A percentile compares a stretch with the other conserved stretches of the same genome.
phyloP scores from a whole-genome alignment of 2,329 filamentous ascomycete genomes.

The Knufia petricola region DNA sequence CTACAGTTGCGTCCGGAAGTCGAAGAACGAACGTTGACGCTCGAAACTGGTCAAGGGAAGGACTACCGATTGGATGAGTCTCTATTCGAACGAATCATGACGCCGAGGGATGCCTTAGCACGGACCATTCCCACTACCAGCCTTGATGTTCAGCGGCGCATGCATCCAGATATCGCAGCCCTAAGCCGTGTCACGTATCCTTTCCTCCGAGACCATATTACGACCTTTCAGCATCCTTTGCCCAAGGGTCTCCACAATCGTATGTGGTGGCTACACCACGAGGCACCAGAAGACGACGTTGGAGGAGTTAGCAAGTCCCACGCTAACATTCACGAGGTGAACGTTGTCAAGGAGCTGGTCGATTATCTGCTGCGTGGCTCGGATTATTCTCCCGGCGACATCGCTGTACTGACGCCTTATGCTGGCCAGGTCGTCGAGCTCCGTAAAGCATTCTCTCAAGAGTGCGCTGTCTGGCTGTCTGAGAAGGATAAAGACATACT shows the following conservation, averaged over 20 bases:
- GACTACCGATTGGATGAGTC: constrained; percentile 50
- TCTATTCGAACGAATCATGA: constrained; percentile 50
- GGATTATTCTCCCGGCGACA: constrained; percentile 24
- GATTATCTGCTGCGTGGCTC: constrained; percentile 23
- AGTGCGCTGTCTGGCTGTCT: constrained; percentile 25
- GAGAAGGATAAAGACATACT: constrained; percentile 24
- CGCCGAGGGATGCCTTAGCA: constrained; percentile 16
- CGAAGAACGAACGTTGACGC: constrained; percentile 37
- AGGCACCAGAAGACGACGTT: constrained; percentile 19
- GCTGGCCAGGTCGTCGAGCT: constrained; percentile 25
- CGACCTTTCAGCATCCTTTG: constrained; percentile 12
- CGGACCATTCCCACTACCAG: constrained; percentile 19
- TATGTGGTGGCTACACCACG: constrained; percentile 26
- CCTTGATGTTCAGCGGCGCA: constrained; percentile 25
- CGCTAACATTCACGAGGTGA: constrained; percentile 25
- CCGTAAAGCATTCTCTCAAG: constrained; percentile 15
- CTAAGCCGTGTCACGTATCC: constrained; percentile 25
- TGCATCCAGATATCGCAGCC: constrained; percentile 27
- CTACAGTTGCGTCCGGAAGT: constrained; percentile 25
- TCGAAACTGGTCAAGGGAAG: constrained; percentile 40
- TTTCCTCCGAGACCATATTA: constrained; percentile 21
- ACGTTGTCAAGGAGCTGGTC: constrained; percentile 25
- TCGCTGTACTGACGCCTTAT: constrained; percentile 27
- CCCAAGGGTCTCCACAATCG: constrained; percentile 23
- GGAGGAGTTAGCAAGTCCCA: constrained; percentile 18